Evolutionary conservation across 352 stramenopile genomes (phyloP).

Genomic region (Globisporangium solare): DNA sequence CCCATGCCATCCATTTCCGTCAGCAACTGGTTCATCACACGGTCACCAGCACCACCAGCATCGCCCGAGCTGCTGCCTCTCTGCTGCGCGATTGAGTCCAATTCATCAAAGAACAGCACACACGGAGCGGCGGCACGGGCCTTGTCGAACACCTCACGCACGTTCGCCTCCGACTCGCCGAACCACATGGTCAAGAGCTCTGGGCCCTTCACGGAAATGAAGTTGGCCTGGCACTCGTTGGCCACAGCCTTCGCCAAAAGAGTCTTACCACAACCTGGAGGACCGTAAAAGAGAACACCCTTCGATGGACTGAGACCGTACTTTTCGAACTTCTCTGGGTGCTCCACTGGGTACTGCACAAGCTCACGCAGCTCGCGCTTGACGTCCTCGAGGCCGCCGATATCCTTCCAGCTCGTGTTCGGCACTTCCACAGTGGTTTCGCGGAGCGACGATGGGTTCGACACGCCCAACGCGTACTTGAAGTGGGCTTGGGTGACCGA

Average conservation of each 20-base stretch:
- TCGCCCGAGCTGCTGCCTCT: constrained; percentile 94
- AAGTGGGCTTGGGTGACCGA: constrained; percentile 99
- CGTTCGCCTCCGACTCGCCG: constrained; percentile 98
- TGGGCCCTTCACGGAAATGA: constrained; percentile 99
- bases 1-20: constrained; percentile 99
- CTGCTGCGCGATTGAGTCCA: constrained; percentile 98
- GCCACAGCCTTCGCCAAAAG: constrained; percentile 99
- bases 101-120: constrained; percentile 99
- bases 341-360: constrained; percentile 99
- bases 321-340: constrained; percentile 99
- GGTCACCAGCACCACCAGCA: constrained; percentile 95
- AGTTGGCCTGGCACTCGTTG: constrained; percentile 99
- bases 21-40: constrained; percentile 99
- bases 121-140: constrained; percentile 95
- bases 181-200: constrained; percentile 99
- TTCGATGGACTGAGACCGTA: constrained; percentile 93
- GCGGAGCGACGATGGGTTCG: constrained; percentile 97
- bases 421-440: constrained; percentile 99
- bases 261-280: constrained; percentile 99
- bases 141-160: constrained; percentile 99
- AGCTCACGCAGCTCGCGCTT: constrained; percentile 99
- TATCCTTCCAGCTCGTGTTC: constrained; percentile 98
- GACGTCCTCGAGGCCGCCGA: constrained; percentile 97
- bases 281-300: constrained; percentile 99
- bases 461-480: constrained; percentile 96